Evolutionary conservation across 257 asterid species (phyloP), one percentile per base, ranked within the genome.

Genomic region (Orobanche coerulescens): DNA sequence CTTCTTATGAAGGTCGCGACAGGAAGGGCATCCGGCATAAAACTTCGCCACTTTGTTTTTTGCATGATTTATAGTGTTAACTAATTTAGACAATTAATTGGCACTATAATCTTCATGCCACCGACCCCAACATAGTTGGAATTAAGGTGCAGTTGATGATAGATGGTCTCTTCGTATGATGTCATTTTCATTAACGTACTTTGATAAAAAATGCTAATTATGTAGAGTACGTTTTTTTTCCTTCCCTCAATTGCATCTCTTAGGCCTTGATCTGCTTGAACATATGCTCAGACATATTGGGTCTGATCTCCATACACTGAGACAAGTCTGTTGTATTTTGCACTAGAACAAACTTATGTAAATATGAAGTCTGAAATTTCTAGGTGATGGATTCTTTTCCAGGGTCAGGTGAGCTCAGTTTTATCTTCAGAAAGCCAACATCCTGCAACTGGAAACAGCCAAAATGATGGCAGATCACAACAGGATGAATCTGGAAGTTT

Each of bases 401-500:
- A 86, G 94, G 92, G 79, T 75, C 95, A 86, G 75, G 58, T 82
- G 76, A 85, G 85, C 71, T 77, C 95, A 42, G 89, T 81, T 68
- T 72, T 88, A 68, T 76, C 94, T 57, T 68, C 96, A 30, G 97
- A 83, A 59, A 78, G 76, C 69, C 92, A 71, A 56, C 88, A 67
- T 26, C 91, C 78, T 74, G 49, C 79, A 58, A 74, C 82, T 67
- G 84, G 83, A 79, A 85, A 72, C 59, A 66, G 51, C 77, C 84
- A 76, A 59, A 71, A 67, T 53, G 83, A 72, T 71, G 86, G 85
- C 64, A 59, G 67, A 42, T 74, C 86, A 55, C 74, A 63, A 61
- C 86, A 78, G 69, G 69, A 72, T 65, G 88, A 84, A 66, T 72
- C 80, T 25, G 72, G 73, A 59, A 71, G 58, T 56, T 43, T 55